Evolutionary conservation across 2,329 filamentous ascomycete species (phyloP).

Genomic region (Colletotrichum limetticola): DNA sequence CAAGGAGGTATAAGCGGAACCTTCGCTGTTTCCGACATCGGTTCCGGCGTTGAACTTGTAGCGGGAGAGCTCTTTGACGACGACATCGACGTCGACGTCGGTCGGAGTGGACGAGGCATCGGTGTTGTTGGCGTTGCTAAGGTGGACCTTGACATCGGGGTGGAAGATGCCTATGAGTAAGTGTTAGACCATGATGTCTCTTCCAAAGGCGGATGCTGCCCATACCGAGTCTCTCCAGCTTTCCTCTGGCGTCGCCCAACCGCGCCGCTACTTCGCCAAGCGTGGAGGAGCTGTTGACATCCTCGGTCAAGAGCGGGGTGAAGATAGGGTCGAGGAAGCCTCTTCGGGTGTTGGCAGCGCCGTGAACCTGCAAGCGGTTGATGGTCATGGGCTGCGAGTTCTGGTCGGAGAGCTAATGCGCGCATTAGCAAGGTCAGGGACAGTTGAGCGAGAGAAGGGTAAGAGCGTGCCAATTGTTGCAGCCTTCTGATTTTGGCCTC

Average conservation of each 20-base stretch:
- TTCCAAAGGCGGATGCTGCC: conserved; percentile 2
- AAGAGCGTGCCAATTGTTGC: conserved; percentile 47
- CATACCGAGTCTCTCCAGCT: conserved; percentile 83
- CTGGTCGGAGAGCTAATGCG: conserved; percentile 27
- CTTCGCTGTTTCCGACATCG: conserved; percentile 92
- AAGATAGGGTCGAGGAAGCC: conserved; percentile 87
- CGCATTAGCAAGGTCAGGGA: conserved; percentile 9
- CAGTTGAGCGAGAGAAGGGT: background rate
- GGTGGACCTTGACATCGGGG: conserved; percentile 81
- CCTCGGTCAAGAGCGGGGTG: conserved; percentile 77
- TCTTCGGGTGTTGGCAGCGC: conserved; percentile 84
- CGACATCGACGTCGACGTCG: conserved; percentile 86
- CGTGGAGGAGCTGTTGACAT: conserved; percentile 76
- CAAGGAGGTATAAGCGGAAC: conserved; percentile 89
- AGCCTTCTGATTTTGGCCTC: conserved; percentile 52
- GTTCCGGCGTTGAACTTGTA: conserved; percentile 94
- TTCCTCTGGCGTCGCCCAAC: conserved; percentile 76
- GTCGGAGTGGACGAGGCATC: conserved; percentile 77
- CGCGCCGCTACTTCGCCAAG: conserved; percentile 82
- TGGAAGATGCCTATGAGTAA: conserved; percentile 82
- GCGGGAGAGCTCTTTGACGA: conserved; percentile 83
- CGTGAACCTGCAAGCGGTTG: conserved; percentile 84
- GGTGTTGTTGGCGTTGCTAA: conserved; percentile 78
- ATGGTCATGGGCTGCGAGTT: conserved; percentile 78
- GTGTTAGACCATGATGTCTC: conserved; percentile 39